A percentile compares a stretch with the other conserved stretches of the same genome.
Conservation (phyloP, 331 rosid species). For the Quercus lobata region DNA sequence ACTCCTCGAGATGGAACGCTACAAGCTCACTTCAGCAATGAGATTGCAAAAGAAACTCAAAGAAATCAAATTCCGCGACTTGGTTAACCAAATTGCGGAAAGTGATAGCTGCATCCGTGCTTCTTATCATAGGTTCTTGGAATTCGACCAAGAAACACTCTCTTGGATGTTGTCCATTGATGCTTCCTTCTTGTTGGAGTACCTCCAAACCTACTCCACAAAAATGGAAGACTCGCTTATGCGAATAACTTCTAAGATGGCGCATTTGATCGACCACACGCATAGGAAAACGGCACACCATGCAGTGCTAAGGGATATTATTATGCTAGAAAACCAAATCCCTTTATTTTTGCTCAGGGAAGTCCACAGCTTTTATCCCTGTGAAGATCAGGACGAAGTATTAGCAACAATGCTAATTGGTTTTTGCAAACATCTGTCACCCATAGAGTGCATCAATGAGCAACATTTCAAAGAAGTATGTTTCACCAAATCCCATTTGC, state of each 20-base stretch:
- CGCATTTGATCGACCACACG: background rate
- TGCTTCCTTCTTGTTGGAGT: no score
- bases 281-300: background rate
- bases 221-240: no score
- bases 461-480: no score
- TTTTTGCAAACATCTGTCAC: no score
- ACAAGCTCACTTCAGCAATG: background rate
- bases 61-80: background rate
- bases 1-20: background rate
- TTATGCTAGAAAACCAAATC: constrained; percentile 12
- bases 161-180: background rate
- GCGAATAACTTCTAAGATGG: background rate
- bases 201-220: no score
- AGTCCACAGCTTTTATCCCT: background rate
- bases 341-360: background rate
- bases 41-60: background rate
- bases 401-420: no score
- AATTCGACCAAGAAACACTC: background rate
- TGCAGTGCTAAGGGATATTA: background rate
- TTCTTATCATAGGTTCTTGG: background rate
- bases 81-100: background rate
- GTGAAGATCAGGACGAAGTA: background rate
- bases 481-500: no score
- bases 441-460: no score
- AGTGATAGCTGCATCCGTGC: background rate